phyloP scores from a whole-genome alignment of 331 rosid genomes.

The Quercus phellos region DNA sequence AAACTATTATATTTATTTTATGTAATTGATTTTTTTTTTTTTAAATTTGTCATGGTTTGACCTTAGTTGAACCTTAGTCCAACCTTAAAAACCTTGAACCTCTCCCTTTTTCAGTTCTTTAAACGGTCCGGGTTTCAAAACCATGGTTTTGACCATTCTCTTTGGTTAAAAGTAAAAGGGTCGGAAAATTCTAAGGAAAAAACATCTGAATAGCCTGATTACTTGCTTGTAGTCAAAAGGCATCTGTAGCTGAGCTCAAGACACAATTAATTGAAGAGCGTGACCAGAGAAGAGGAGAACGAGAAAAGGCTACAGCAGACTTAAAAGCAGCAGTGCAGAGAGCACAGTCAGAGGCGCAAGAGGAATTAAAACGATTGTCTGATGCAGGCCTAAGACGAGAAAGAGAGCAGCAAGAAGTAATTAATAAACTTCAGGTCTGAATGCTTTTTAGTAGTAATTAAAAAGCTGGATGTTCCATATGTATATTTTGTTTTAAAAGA shows the following conservation, averaged over 20 bases:
- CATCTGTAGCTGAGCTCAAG: conserved; percentile 69
- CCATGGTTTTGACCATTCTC: not conserved
- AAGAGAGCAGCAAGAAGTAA: conserved; percentile 69
- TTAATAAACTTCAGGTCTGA: conserved; percentile 76
- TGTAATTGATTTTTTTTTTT: too few relatives aligned
- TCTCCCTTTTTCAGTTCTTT: too few relatives aligned
- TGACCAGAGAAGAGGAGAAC: conserved; percentile 76
- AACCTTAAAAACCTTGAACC: too few relatives aligned
- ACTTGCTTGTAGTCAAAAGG: conserved; percentile 51
- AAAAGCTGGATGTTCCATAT: not conserved
- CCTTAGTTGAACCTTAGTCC: too few relatives aligned
- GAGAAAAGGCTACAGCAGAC: conserved; percentile 84
- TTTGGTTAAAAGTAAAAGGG: not conserved
- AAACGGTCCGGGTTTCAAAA: too few relatives aligned
- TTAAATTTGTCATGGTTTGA: too few relatives aligned
- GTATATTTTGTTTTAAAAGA: conserved; percentile 3
- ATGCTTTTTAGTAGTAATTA: not conserved
- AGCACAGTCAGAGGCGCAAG: conserved; percentile 79
- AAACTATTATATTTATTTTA: too few relatives aligned
- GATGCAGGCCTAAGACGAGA: conserved; percentile 66
- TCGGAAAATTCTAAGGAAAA: not conserved
- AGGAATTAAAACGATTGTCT: conserved; percentile 61
- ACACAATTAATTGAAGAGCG: conserved; percentile 73
- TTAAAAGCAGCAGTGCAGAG: conserved; percentile 76
- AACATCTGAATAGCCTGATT: conserved; percentile 8